A percentile compares a stretch with the other conserved stretches of the same genome.
Conservation (phyloP, 139 green algal genomes). For the Chlamydomonas sp. region DNA sequence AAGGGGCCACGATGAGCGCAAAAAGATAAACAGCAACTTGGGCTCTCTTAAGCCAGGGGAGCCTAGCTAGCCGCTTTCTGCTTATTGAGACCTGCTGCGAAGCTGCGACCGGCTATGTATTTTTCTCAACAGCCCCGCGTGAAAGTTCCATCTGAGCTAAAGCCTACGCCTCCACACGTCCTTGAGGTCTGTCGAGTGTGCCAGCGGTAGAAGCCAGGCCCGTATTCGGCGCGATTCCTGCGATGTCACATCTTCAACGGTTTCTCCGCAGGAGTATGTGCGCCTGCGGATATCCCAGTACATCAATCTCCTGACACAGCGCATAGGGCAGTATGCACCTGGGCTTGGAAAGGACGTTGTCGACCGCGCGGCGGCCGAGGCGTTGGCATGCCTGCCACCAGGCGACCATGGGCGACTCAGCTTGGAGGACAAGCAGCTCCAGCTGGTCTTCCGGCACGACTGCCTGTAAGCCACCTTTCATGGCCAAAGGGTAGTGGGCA, state of each 20-base stretch:
- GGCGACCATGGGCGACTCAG: slow-evolving; percentile 67
- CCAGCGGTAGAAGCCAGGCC: background rate
- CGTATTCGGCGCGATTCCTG: background rate
- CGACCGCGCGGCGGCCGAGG: slow-evolving; percentile 64
- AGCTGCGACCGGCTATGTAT: slow-evolving; percentile 6
- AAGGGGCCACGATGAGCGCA: no score
- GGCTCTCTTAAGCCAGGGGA: no score
- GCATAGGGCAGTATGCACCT: slow-evolving; percentile 51
- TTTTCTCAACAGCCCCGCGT: background rate
- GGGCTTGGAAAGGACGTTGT: slow-evolving; percentile 54
- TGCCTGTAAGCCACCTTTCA: slow-evolving; percentile 72
- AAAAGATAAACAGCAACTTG: no score
- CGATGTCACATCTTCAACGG: background rate
- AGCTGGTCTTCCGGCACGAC: slow-evolving; percentile 92
- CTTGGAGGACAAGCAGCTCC: slow-evolving; percentile 76
- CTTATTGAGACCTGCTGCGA: slow-evolving; percentile 7
- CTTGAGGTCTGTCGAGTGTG: background rate
- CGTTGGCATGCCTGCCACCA: slow-evolving; percentile 63
- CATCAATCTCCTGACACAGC: slow-evolving; percentile 14
- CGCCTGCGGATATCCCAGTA: slow-evolving; percentile 35
- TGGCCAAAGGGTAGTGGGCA: no score
- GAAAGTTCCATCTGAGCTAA: slow-evolving; percentile 20
- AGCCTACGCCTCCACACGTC: slow-evolving; percentile 17
- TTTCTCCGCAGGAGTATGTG: slow-evolving; percentile 46
- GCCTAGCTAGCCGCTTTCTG: background rate